These are phyloP conservation scores for Yarrowia galli DNA, from an alignment of 1,139 yeast species.

Conservation along the genomic window DNA sequence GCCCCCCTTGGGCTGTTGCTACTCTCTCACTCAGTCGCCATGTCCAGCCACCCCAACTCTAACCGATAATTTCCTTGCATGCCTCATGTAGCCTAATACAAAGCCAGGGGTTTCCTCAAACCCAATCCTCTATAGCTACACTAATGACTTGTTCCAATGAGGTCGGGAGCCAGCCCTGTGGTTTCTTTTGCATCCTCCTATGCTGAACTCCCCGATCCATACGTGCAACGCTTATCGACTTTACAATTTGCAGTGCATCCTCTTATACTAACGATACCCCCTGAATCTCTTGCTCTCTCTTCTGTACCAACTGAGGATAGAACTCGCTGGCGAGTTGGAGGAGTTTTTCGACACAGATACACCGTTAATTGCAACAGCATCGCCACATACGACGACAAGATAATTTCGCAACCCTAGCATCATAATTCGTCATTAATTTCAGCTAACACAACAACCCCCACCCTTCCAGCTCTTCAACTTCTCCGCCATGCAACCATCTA, in stretches of 20 bases:
- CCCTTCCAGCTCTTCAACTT: neutral
- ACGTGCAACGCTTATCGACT: slow-evolving; percentile 15
- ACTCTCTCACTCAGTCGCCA: slow-evolving; percentile 1
- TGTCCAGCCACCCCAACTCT: slow-evolving; percentile 38
- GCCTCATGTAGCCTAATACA: slow-evolving; percentile 25
- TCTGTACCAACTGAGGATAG: slow-evolving; percentile 30
- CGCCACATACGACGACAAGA: slow-evolving; percentile 27
- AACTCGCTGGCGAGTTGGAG: slow-evolving; percentile 39
- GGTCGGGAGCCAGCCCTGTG: slow-evolving; percentile 33
- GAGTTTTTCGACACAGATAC: slow-evolving; percentile 25
- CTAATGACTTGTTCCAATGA: slow-evolving; percentile 20
- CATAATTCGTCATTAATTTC: neutral
- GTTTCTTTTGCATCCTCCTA: slow-evolving; percentile 22
- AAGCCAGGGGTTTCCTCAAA: slow-evolving; percentile 37
- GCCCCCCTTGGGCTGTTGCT: slow-evolving; percentile 8
- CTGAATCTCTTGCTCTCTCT: slow-evolving; percentile 1
- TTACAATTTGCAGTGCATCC: slow-evolving; percentile 24
- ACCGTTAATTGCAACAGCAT: neutral
- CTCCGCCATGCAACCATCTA: slow-evolving; percentile 22
- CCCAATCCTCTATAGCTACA: slow-evolving; percentile 20
- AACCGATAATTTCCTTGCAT: slow-evolving; percentile 33
- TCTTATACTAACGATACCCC: slow-evolving; percentile 38
- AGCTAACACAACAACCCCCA: neutral
- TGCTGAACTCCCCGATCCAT: slow-evolving; percentile 27
- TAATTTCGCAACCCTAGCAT: neutral